Evolutionary conservation across 164 flowering plant genomes (phyloP).

Genomic region (Nymphaea colorata): DNA sequence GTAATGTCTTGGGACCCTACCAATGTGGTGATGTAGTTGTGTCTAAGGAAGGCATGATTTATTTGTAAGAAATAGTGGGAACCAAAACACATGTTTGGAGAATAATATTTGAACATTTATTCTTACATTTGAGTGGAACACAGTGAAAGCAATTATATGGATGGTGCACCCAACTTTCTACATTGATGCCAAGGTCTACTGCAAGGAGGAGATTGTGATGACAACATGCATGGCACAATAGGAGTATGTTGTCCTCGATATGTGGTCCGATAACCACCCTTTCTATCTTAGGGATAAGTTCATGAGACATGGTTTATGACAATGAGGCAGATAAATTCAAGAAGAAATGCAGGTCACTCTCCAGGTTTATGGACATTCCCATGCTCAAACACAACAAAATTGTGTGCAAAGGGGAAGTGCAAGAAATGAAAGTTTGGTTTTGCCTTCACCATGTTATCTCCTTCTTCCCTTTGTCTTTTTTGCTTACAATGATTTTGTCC

Average conservation of each 20-base stretch:
- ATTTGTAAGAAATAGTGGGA: too few species aligned
- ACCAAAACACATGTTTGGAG: too few species aligned
- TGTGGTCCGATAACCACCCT: constrained; percentile 90
- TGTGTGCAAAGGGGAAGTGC: constrained; percentile 20
- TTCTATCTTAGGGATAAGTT: constrained; percentile 58
- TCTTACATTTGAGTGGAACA: too few species aligned
- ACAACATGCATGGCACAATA: constrained; percentile 73
- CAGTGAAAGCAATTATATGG: too few species aligned
- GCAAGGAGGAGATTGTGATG: constrained; percentile 75
- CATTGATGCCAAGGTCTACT: constrained; percentile 68
- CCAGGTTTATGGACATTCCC: constrained; percentile 53
- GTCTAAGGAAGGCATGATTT: too few species aligned
- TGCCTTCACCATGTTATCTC: not conserved
- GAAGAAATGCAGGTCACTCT: constrained; percentile 42
- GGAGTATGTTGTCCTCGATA: constrained; percentile 65
- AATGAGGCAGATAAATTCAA: constrained; percentile 76
- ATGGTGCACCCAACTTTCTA: constrained; percentile 48
- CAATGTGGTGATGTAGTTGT: too few species aligned
- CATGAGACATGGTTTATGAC: constrained; percentile 28
- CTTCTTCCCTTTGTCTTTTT: too few species aligned
- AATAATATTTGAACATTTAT: too few species aligned
- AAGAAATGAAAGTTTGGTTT: constrained; percentile 26
- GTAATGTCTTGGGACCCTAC: too few species aligned
- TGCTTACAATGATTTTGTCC: too few species aligned
- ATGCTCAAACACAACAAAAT: constrained; percentile 56